phyloP scores from a whole-genome alignment of 2,329 filamentous ascomycete species.

The Phaeosphaeria sp. region DNA sequence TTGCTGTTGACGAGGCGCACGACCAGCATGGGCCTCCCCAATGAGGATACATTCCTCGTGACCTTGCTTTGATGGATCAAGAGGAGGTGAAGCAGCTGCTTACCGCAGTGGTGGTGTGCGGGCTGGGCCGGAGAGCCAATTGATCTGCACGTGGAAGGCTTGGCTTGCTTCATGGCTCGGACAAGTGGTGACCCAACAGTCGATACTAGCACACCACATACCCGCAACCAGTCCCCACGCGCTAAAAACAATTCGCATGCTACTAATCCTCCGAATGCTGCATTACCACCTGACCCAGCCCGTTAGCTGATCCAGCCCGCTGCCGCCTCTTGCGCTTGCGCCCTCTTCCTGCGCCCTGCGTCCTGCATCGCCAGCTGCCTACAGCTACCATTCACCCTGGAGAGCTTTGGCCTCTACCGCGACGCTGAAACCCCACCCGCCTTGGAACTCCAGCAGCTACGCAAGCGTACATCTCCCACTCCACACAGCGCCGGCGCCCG shows the following conservation, averaged over 20 bases:
- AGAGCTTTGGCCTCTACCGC: conserved; percentile 8
- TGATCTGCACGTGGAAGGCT: conserved; percentile 2
- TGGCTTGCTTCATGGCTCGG: conserved; percentile 10
- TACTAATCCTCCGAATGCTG: conserved; percentile 9
- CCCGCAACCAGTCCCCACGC: conserved; percentile 15
- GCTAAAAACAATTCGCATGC: conserved; percentile 8
- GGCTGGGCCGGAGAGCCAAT: conserved; percentile 14
- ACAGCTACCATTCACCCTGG: not conserved
- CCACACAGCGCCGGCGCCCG: conserved; percentile 5
- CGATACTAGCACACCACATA: conserved; percentile 4
- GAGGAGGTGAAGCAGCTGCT: not conserved
- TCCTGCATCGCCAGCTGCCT: not conserved
- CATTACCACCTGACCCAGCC: conserved; percentile 13
- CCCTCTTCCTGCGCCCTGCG: no score
- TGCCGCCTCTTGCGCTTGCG: not conserved
- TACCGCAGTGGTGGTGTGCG: not conserved
- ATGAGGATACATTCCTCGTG: not conserved
- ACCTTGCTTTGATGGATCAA: not conserved
- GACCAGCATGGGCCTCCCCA: no score
- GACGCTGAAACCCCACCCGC: conserved; percentile 32
- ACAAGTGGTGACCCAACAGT: not conserved
- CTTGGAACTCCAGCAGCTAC: conserved; percentile 43
- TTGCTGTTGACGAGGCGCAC: no score
- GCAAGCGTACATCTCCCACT: conserved; percentile 5
- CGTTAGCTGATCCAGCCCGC: conserved; percentile 11